Percentiles rank a stretch among this genome's conserved stretches.
Conservation (phyloP, 306 rosid species). For the Rosa lucieae region DNA sequence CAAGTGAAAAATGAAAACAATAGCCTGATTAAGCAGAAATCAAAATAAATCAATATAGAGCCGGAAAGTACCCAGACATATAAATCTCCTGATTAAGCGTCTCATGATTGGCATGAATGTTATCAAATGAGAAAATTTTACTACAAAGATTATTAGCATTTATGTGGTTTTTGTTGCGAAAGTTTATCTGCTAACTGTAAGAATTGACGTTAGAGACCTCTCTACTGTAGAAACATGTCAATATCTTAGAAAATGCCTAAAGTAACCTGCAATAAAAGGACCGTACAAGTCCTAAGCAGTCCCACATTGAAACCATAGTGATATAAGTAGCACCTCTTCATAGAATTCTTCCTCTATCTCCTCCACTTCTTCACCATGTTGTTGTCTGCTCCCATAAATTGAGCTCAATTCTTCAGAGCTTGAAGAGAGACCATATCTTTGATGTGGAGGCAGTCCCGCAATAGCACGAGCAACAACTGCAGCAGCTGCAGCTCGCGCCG, state of each 20-base stretch:
- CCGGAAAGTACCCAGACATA: neutral
- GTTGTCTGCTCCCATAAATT: constrained; percentile 75
- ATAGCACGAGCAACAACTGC: constrained; percentile 98
- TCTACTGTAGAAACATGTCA: neutral
- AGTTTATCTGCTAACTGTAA: neutral
- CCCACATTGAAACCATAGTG: constrained; percentile 34
- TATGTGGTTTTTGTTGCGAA: neutral
- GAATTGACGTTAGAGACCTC: neutral
- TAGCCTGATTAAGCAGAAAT: neutral
- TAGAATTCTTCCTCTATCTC: constrained; percentile 86
- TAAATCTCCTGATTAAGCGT: neutral
- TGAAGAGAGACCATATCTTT: constrained; percentile 73
- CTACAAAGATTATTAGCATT: neutral
- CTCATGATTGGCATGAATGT: neutral
- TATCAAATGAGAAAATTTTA: neutral
- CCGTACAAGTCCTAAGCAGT: constrained; percentile 31
- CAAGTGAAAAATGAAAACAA: neutral
- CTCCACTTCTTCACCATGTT: constrained; percentile 54
- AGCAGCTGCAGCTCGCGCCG: constrained; percentile 92
- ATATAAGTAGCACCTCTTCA: constrained; percentile 78
- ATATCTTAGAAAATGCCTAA: constrained; percentile 12
- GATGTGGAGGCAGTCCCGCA: constrained; percentile 96
- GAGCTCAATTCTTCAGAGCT: constrained; percentile 91
- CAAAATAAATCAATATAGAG: neutral
- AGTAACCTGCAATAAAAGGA: neutral